These are phyloP conservation scores for Diplocarpon mali DNA, from an alignment of 2,329 filamentous ascomycete genomes.

Conservation along the genomic window DNA sequence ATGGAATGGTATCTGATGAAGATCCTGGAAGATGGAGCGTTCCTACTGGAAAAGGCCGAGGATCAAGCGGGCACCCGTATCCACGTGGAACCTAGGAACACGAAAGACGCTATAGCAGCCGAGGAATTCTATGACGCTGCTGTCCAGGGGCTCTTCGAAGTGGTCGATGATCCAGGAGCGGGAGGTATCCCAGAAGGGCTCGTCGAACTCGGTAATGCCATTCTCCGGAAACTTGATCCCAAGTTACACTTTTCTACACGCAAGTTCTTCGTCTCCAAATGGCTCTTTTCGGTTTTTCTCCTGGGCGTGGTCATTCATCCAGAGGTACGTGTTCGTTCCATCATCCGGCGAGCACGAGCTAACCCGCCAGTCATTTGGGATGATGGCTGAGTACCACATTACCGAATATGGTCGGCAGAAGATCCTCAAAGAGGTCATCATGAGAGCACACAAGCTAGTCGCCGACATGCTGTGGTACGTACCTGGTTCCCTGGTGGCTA, in stretches of 20 bases:
- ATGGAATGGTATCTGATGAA: conserved; percentile 95
- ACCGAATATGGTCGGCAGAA: conserved; percentile 82
- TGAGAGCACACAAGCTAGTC: conserved; percentile 68
- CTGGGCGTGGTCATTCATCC: conserved; percentile 77
- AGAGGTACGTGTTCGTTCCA: conserved; percentile 45
- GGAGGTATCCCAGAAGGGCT: conserved; percentile 81
- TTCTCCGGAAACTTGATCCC: conserved; percentile 64
- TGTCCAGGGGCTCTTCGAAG: conserved; percentile 68
- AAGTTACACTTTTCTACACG: conserved; percentile 65
- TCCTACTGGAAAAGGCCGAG: conserved; percentile 76
- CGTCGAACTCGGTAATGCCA: conserved; percentile 73
- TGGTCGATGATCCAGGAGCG: conserved; percentile 74
- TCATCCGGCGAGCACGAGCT: conserved; percentile 9
- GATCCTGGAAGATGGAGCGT: conserved; percentile 83
- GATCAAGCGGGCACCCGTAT: conserved; percentile 62
- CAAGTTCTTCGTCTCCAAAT: conserved; percentile 78
- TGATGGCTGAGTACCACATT: conserved; percentile 85
- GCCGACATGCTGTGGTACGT: conserved; percentile 57
- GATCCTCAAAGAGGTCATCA: conserved; percentile 67
- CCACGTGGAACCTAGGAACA: conserved; percentile 61
- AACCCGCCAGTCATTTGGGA: conserved; percentile 38
- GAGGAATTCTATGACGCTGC: conserved; percentile 84
- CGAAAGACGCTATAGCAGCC: conserved; percentile 69
- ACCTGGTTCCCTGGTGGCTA: conserved; percentile 6
- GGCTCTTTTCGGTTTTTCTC: conserved; percentile 84